Base-by-base conservation (phyloP, 176 grass and related monocot species). In the Carex littledalei region DNA sequence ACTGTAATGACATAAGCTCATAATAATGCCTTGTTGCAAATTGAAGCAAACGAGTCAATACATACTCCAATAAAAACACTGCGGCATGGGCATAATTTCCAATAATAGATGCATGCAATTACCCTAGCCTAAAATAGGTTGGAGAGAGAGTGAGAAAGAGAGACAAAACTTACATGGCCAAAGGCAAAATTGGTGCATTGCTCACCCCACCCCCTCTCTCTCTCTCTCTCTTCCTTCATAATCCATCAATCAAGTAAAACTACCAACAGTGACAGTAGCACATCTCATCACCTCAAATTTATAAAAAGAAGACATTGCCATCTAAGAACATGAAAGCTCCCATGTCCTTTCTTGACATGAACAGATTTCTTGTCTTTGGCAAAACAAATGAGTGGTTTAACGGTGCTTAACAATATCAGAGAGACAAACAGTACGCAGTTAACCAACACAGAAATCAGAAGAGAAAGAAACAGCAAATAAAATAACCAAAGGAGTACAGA, bases 71-170 rank as follows among this genome's bases (percentile, higher is more conserved):
- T 41, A 26, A 65, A 65, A 65, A 41, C 8, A 63, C 18, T 80
- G 13, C 54, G 1, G 34, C 13, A 80, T 24, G 18, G 24, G 78
- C 26, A 80, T 61, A 82, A 82, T 82, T 83, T 83, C 81, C 81
- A 83, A 83, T 83, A 68, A 69, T 83, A 67, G 45, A 83, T 67
- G 81, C 81, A 83, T 83, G 81, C 62, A 83, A 83, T 83, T 83
- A 83, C 45, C 24, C 63, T 67, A 83, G 34, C 81, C 63, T 18
- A 32, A 34, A 56, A 78, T 57, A 35, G 74, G 7, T 17, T 32
- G 14, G 7, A 57, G 68, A 32, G 49, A 69, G 39, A 35, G 39
- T 39, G 37, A 39, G 37, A 39, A 6, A 50, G 49, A 18, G 14
- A 65, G 47, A 64, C 11, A 66, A 31, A 69, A 83, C 63, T 68